Evolutionary conservation across 345 rosid genomes (phyloP).

Genomic region (Iberis pinnata): DNA sequence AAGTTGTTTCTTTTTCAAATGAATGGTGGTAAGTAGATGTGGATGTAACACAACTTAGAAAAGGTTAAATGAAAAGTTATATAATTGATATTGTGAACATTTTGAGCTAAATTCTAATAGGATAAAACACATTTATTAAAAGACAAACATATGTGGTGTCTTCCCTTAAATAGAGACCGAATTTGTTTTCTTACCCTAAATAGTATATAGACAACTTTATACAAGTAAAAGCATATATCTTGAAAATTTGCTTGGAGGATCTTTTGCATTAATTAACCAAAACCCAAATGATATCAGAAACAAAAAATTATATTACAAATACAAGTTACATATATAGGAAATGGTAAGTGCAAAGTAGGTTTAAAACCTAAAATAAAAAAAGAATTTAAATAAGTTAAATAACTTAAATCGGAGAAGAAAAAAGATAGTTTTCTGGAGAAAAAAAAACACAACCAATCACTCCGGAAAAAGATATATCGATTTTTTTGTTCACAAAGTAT

Average conservation of each 20-base stretch:
- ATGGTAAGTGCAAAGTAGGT: conserved; percentile 8
- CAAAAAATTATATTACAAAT: not conserved
- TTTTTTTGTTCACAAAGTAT: too few relatives aligned
- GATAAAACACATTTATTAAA: conserved; percentile 16
- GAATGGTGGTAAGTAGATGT: not conserved
- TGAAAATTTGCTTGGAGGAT: conserved; percentile 16
- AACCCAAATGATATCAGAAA: conserved; percentile 9
- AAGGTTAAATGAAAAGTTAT: not conserved
- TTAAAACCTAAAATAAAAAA: conserved; percentile 2
- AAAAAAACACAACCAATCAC: conserved; percentile 28
- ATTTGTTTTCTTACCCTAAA: conserved; percentile 19
- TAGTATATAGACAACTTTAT: conserved; percentile 19
- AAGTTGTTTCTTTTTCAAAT: not conserved
- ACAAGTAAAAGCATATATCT: conserved; percentile 12
- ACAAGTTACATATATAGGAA: conserved; percentile 14
- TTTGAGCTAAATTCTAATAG: conserved; percentile 16
- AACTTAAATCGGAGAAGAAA: not conserved
- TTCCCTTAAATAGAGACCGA: conserved; percentile 16
- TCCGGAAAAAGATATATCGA: conserved; percentile 16
- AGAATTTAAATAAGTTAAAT: not conserved
- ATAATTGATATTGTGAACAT: conserved; percentile 6
- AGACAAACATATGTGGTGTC: conserved; percentile 16
- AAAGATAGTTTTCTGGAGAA: conserved; percentile 20
- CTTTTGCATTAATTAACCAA: conserved; percentile 14
- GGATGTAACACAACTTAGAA: not conserved